phyloP scores from a whole-genome alignment of 108 stramenopile genomes.

The Craspedostauros australis region DNA sequence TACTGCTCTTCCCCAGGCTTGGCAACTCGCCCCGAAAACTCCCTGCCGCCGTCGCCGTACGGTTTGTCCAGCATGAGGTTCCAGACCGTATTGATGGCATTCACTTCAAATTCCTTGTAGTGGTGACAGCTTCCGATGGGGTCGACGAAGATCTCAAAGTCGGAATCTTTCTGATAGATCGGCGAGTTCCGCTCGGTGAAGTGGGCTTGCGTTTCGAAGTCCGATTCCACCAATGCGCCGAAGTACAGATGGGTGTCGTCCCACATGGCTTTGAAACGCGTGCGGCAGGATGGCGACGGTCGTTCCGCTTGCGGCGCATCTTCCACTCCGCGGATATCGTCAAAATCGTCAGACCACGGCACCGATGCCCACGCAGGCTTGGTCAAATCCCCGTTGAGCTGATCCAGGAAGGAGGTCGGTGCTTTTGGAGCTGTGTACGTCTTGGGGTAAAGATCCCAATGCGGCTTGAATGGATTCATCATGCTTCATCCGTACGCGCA shows the following conservation, averaged over 20 bases:
- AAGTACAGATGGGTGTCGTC: slow-evolving; percentile 77
- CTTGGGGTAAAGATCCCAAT: slow-evolving; percentile 40
- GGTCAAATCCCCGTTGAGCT: slow-evolving; percentile 63
- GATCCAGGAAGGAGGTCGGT: slow-evolving; percentile 13
- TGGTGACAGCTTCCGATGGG: slow-evolving; percentile 54
- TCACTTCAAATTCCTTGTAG: slow-evolving; percentile 89
- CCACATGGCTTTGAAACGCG: slow-evolving; percentile 72
- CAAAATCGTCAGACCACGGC: slow-evolving; percentile 66
- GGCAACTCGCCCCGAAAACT: slow-evolving; percentile 68
- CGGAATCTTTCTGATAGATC: slow-evolving; percentile 74
- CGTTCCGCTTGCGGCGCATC: slow-evolving; percentile 29
- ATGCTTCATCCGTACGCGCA: too few species aligned
- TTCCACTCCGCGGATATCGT: slow-evolving; percentile 56
- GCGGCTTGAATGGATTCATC: slow-evolving; percentile 24
- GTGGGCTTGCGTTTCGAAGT: slow-evolving; percentile 32
- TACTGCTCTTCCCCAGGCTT: slow-evolving; percentile 42
- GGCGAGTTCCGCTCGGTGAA: slow-evolving; percentile 69
- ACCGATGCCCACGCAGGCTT: slow-evolving; percentile 62
- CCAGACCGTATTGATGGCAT: slow-evolving; percentile 82
- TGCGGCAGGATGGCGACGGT: slow-evolving; percentile 38
- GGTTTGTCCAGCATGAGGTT: slow-evolving; percentile 81
- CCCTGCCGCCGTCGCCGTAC: slow-evolving; percentile 72
- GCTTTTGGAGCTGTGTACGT: slow-evolving; percentile 32
- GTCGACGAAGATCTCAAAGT: slow-evolving; percentile 89
- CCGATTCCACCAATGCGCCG: slow-evolving; percentile 42